These are phyloP conservation scores for Aeschynomene evenia DNA, from an alignment of 306 rosid genomes.

Conservation along the genomic window DNA sequence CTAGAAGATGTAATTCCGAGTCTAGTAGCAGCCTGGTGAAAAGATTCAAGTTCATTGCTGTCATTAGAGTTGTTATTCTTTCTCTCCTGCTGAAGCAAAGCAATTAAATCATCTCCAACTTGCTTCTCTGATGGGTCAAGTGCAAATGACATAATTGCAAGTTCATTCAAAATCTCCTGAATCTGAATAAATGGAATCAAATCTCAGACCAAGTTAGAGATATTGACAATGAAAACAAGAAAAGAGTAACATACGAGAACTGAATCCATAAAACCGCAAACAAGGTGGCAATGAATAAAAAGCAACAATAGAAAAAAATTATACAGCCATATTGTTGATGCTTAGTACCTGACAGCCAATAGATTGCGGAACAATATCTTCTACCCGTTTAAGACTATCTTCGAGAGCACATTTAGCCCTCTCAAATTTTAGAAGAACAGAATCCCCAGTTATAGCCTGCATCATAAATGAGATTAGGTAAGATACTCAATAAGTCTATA, in stretches of 20 bases:
- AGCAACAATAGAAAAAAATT: neutral
- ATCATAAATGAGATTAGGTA: slow-evolving; percentile 19
- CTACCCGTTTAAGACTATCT: slow-evolving; percentile 81
- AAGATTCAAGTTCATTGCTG: slow-evolving; percentile 84
- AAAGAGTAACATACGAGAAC: neutral
- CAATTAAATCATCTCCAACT: slow-evolving; percentile 80
- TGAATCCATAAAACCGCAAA: neutral
- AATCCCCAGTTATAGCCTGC: slow-evolving; percentile 97
- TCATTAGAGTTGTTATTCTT: slow-evolving; percentile 64
- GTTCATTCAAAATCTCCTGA: slow-evolving; percentile 69
- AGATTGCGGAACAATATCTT: slow-evolving; percentile 90
- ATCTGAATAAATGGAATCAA: slow-evolving; percentile 55
- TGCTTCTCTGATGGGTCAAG: slow-evolving; percentile 90
- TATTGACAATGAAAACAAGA: neutral
- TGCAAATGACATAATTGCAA: slow-evolving; percentile 53
- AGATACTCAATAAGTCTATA: slow-evolving; percentile 14
- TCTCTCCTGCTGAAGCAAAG: slow-evolving; percentile 86
- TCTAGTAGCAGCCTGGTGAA: slow-evolving; percentile 88
- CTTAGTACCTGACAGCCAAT: slow-evolving; percentile 84
- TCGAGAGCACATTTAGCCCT: slow-evolving; percentile 84
- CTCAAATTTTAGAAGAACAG: slow-evolving; percentile 85
- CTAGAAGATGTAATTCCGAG: slow-evolving; percentile 94
- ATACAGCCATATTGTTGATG: slow-evolving; percentile 1
- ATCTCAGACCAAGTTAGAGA: slow-evolving; percentile 10
- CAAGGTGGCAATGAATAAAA: neutral